Conservation (phyloP, 2,329 filamentous ascomycete genomes). For the Trichoderma afroharzianum region DNA sequence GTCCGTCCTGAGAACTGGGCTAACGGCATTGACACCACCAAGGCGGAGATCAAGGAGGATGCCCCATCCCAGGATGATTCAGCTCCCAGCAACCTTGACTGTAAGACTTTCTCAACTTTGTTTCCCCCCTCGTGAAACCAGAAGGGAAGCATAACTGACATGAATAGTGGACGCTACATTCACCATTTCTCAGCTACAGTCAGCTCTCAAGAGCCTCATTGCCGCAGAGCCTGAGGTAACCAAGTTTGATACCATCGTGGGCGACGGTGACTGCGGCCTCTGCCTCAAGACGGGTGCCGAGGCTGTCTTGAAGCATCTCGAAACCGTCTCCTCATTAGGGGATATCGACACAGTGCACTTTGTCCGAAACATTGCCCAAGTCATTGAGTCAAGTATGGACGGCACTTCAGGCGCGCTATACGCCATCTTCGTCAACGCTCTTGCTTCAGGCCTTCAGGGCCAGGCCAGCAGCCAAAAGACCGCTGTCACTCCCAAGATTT, state of each 20-base stretch:
- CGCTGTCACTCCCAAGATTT: conserved; percentile 20
- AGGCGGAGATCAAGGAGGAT: not conserved
- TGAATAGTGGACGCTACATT: conserved; percentile 17
- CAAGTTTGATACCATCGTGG: conserved; percentile 28
- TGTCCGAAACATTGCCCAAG: conserved; percentile 39
- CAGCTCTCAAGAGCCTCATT: conserved; percentile 18
- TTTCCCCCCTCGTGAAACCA: not conserved
- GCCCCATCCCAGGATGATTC: conserved; percentile 2
- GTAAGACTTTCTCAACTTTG: not conserved
- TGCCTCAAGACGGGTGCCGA: conserved; percentile 35
- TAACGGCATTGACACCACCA: conserved; percentile 17
- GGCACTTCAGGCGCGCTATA: conserved; percentile 71
- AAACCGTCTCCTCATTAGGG: conserved; percentile 37
- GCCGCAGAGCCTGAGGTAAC: conserved; percentile 38
- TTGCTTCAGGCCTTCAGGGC: conserved; percentile 41
- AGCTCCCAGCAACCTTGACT: conserved; percentile 17
- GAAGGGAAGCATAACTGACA: not conserved
- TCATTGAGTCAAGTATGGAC: conserved; percentile 68
- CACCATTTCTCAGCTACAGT: conserved; percentile 3
- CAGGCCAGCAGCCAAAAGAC: not conserved
- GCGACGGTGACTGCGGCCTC: conserved; percentile 31
- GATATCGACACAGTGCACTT: conserved; percentile 12
- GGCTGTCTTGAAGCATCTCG: conserved; percentile 57
- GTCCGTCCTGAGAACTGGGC: conserved; percentile 18
- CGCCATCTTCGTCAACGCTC: conserved; percentile 70